A percentile compares a stretch with the other conserved stretches of the same genome.
phyloP scores from a whole-genome alignment of 2,329 filamentous ascomycete species.

The Botryotinia globosa region DNA sequence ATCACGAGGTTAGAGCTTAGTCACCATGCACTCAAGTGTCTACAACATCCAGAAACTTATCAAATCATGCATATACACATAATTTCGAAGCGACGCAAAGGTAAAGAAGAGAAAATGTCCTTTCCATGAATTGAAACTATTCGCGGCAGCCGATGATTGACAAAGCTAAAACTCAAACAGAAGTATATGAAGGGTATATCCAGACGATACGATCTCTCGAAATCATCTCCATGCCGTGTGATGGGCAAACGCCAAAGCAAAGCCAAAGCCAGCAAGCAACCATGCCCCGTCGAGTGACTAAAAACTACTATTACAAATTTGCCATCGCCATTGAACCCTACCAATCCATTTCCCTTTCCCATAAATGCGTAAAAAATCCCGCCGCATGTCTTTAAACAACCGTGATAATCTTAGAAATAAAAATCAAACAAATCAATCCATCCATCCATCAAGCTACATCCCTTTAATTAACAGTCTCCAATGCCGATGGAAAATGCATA shows the following conservation, averaged over 20 bases:
- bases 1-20: not conserved
- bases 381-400: conserved; percentile 7
- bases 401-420: conserved; percentile 4
- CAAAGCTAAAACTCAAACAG: conserved; percentile 5
- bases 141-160: not conserved
- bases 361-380: conserved; percentile 8
- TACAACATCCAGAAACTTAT: not conserved
- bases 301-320: conserved; percentile 23
- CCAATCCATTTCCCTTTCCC: conserved; percentile 10
- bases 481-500: conserved; percentile 11
- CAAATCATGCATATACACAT: not conserved
- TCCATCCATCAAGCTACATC: not conserved
- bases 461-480: conserved; percentile 18
- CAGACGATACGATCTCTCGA: conserved; percentile 14
- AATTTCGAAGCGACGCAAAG: too few species aligned
- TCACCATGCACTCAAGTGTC: not conserved
- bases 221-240: conserved; percentile 3
- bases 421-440: conserved; percentile 10
- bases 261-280: conserved; percentile 7
- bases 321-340: conserved; percentile 1
- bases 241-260: conserved; percentile 16
- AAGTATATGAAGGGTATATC: conserved; percentile 20
- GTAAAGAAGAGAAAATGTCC: not conserved
- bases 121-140: not conserved
- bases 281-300: conserved; percentile 12